These are phyloP conservation scores for Lathyrus aphaca DNA, from an alignment of 306 rosid genomes.

Conservation along the genomic window DNA sequence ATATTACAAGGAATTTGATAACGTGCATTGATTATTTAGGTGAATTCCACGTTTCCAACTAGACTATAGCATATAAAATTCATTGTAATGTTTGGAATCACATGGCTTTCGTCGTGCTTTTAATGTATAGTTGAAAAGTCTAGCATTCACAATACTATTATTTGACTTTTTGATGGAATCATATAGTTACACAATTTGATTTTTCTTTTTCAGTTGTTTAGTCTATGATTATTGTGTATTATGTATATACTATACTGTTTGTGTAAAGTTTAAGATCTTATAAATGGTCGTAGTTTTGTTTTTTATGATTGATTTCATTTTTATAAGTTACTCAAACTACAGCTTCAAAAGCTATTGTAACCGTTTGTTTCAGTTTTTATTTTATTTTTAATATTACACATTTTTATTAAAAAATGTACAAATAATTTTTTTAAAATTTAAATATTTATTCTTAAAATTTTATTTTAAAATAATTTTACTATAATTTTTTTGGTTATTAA, in stretches of 20 bases:
- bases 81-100: slow-evolving; percentile 41
- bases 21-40: slow-evolving; percentile 38
- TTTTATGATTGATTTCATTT: not conserved
- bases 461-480: too few species aligned
- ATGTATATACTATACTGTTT: too few species aligned
- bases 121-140: slow-evolving; percentile 39
- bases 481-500: too few species aligned
- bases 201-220: not conserved
- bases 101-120: slow-evolving; percentile 45
- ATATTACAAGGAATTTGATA: slow-evolving; percentile 27
- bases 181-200: slow-evolving; percentile 19
- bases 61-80: slow-evolving; percentile 39
- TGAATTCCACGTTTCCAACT: slow-evolving; percentile 44
- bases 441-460: too few species aligned
- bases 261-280: not conserved
- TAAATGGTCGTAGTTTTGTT: not conserved
- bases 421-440: too few species aligned
- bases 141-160: slow-evolving; percentile 33
- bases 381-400: too few species aligned
- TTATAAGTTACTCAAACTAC: too few species aligned
- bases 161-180: slow-evolving; percentile 1
- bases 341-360: too few species aligned
- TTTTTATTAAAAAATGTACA: too few species aligned
- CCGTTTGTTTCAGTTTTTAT: too few species aligned
- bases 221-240: too few species aligned